Evolutionary conservation across 2,329 filamentous ascomycete genomes (phyloP).

Genomic region (Beauveria asiatica): DNA sequence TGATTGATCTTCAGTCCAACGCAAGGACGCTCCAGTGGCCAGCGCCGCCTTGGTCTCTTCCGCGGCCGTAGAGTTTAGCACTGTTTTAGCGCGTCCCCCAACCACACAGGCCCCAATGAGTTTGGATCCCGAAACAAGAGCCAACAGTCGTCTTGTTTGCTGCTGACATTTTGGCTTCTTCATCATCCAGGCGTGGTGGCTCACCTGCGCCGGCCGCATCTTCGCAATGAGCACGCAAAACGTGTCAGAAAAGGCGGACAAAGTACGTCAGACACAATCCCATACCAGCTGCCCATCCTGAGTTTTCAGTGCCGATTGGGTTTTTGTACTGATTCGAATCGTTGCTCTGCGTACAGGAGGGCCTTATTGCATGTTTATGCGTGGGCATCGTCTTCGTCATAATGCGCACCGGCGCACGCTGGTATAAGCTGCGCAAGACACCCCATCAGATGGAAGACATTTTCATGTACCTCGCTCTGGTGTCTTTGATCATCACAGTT

Average conservation of each 20-base stretch:
- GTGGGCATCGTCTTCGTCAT: slow-evolving; percentile 12
- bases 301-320: too few relatives aligned
- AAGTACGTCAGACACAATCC: background rate
- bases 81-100: slow-evolving; percentile 3
- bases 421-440: slow-evolving; percentile 13
- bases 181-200: background rate
- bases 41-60: background rate
- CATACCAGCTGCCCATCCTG: background rate
- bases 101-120: background rate
- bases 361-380: slow-evolving; percentile 13
- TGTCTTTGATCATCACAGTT: slow-evolving; percentile 13
- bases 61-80: background rate
- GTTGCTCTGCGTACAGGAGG: background rate
- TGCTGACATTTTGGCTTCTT: too few relatives aligned
- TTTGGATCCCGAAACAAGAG: too few relatives aligned
- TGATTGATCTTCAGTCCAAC: background rate
- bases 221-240: slow-evolving; percentile 13
- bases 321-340: background rate
- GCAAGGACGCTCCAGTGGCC: background rate
- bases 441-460: slow-evolving; percentile 14
- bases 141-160: too few relatives aligned
- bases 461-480: slow-evolving; percentile 15
- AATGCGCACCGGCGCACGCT: slow-evolving; percentile 14
- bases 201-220: background rate
- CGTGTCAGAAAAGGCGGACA: slow-evolving; percentile 10